Percentiles rank a stretch among this genome's conserved stretches.
Evolutionary conservation across 257 asterid genomes (phyloP).

Genomic region (Euphrasia confusa): DNA sequence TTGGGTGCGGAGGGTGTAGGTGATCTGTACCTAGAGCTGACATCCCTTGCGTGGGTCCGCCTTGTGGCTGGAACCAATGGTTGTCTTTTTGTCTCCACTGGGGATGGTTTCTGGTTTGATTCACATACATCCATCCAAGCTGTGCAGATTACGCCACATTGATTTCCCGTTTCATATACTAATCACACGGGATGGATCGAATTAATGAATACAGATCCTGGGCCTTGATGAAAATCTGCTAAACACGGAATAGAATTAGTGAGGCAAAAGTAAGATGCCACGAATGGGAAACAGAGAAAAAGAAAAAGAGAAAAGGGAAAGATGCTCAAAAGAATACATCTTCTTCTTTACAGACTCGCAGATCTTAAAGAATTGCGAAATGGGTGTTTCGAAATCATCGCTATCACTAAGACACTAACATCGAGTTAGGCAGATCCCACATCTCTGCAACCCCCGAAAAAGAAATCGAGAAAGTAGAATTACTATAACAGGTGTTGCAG

Average conservation of each 20-base stretch:
- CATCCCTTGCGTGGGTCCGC: conserved; percentile 50
- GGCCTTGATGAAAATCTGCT: too few relatives aligned
- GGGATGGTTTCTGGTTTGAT: conserved; percentile 44
- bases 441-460: background rate
- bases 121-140: conserved; percentile 71
- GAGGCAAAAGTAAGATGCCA: conserved; percentile 43
- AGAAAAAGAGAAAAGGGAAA: conserved; percentile 42
- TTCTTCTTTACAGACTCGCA: conserved; percentile 55
- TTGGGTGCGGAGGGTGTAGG: conserved; percentile 53
- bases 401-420: conserved; percentile 25
- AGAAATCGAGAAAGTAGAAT: conserved; percentile 17
- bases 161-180: conserved; percentile 35
- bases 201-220: too few relatives aligned
- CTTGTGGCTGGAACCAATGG: too few relatives aligned
- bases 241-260: conserved; percentile 5
- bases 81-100: conserved; percentile 40
- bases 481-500: background rate
- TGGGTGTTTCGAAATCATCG: conserved; percentile 27
- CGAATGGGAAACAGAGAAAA: conserved; percentile 34
- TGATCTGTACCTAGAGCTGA: conserved; percentile 73
- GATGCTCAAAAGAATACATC: conserved; percentile 52
- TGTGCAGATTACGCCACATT: conserved; percentile 48
- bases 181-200: background rate
- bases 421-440: conserved; percentile 37
- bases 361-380: conserved; percentile 43